Conservation (phyloP, 1,139 yeast species). For the Saccharomycopsis hybrid region DNA sequence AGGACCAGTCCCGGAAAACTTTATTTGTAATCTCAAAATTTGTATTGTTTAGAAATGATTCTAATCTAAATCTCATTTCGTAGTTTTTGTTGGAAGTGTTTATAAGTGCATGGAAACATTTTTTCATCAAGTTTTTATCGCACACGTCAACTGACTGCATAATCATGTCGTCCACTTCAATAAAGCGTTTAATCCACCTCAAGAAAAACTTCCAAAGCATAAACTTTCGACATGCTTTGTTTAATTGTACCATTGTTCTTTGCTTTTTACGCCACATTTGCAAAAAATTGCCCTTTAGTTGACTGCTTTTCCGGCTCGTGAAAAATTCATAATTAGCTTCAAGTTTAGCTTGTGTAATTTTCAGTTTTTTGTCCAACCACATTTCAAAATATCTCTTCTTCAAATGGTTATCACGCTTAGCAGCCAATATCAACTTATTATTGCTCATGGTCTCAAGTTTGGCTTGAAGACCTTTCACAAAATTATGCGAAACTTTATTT, state of each 20-base stretch:
- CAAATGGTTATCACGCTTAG: background rate
- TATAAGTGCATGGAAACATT: constrained; percentile 8
- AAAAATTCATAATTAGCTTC: background rate
- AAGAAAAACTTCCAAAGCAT: constrained; percentile 7
- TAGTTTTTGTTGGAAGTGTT: constrained; percentile 10
- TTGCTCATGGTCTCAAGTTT: background rate
- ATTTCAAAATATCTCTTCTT: constrained; percentile 2
- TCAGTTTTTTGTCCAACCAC: background rate
- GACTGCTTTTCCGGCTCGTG: background rate
- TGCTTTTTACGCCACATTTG: background rate
- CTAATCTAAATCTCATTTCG: constrained; percentile 10
- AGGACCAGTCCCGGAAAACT: constrained; percentile 11
- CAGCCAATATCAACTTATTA: background rate
- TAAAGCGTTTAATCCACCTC: background rate
- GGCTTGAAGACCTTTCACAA: background rate
- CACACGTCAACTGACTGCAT: constrained; percentile 1
- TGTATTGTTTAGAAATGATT: constrained; percentile 4
- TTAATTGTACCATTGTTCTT: background rate
- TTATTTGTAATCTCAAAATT: constrained; percentile 7
- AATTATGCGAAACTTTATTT: constrained; percentile 4
- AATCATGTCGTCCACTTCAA: constrained; percentile 7
- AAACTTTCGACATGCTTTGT: background rate
- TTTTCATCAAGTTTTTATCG: background rate
- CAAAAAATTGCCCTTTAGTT: background rate
- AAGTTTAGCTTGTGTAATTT: background rate